Conservation (phyloP, 352 stramenopile species). For the Phytophthora litchii region DNA sequence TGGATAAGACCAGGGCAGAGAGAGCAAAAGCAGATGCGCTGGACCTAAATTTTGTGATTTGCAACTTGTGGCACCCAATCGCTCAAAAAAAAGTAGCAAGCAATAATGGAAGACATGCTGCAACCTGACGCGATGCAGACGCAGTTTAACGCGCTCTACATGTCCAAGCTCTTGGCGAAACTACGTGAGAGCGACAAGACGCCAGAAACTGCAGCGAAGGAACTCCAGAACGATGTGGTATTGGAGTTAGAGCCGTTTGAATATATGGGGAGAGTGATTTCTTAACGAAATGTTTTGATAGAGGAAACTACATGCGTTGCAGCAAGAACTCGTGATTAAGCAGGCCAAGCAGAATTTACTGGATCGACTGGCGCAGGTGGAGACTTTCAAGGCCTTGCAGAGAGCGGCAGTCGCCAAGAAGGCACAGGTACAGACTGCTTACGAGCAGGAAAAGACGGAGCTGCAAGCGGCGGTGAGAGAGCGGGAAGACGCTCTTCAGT, state of each 20-base stretch:
- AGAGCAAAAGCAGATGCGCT: too few species aligned
- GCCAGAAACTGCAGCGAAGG: constrained; percentile 13
- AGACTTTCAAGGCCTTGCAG: constrained; percentile 50
- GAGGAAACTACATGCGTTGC: constrained; percentile 46
- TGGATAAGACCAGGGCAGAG: constrained; percentile 18
- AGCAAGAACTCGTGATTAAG: constrained; percentile 62
- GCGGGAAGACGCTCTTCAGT: constrained; percentile 40
- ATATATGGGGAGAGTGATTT: too few species aligned
- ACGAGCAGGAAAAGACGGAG: constrained; percentile 48
- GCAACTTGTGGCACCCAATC: not conserved
- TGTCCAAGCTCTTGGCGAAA: constrained; percentile 40
- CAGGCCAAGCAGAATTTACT: constrained; percentile 77
- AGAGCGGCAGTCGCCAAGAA: constrained; percentile 26
- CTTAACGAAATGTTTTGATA: constrained; percentile 20
- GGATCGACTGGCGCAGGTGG: constrained; percentile 72
- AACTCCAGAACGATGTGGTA: constrained; percentile 45
- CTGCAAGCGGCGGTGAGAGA: constrained; percentile 53
- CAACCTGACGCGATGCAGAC: constrained; percentile 21
- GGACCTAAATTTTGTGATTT: constrained; percentile 16
- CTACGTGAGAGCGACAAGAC: constrained; percentile 33
- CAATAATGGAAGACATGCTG: not conserved
- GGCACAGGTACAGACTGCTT: constrained; percentile 33
- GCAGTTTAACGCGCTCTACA: constrained; percentile 56
- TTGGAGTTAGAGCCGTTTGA: not conserved
- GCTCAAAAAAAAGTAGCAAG: not conserved